Percentiles rank a stretch among this genome's conserved stretches.
Evolutionary conservation across 306 rosid genomes (phyloP).

Genomic region (Vigna trinervia): DNA sequence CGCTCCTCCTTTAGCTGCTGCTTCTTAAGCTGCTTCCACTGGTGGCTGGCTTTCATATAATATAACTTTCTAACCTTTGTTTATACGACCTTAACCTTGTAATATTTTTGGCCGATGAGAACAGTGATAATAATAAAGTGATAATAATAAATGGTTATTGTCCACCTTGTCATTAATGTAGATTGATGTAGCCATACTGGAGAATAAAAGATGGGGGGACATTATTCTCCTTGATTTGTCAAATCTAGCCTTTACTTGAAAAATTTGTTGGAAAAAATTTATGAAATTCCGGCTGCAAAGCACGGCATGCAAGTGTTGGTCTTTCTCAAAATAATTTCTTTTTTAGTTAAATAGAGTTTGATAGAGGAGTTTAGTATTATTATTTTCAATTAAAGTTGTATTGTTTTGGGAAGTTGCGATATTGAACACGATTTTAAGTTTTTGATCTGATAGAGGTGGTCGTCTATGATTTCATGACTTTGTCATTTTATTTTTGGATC

Average conservation of each 20-base stretch:
- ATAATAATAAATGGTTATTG: conserved; percentile 10
- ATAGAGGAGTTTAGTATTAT: too few relatives aligned
- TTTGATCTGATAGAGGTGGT: too few relatives aligned
- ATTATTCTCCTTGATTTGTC: neutral
- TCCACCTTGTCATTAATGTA: conserved; percentile 27
- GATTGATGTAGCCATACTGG: conserved; percentile 29
- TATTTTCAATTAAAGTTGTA: too few relatives aligned
- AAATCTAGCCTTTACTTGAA: neutral
- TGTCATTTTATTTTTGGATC: too few relatives aligned
- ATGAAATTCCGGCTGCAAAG: neutral
- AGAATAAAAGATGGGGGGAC: conserved; percentile 34
- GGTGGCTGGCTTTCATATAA: conserved; percentile 43
- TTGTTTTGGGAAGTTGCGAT: too few relatives aligned
- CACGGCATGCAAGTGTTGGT: too few relatives aligned
- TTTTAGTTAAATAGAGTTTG: too few relatives aligned
- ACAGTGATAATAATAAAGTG: conserved; percentile 22
- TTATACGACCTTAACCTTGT: conserved; percentile 42
- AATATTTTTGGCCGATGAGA: conserved; percentile 46
- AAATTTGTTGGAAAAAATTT: too few relatives aligned
- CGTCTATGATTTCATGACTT: too few relatives aligned
- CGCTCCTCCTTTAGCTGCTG: conserved; percentile 64
- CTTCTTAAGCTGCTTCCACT: conserved; percentile 53
- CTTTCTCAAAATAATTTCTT: too few relatives aligned
- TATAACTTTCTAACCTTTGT: conserved; percentile 53
- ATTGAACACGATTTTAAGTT: too few relatives aligned